Conservation (phyloP, 768 basidiomycete genomes). For the Tephrocybe sp. region DNA sequence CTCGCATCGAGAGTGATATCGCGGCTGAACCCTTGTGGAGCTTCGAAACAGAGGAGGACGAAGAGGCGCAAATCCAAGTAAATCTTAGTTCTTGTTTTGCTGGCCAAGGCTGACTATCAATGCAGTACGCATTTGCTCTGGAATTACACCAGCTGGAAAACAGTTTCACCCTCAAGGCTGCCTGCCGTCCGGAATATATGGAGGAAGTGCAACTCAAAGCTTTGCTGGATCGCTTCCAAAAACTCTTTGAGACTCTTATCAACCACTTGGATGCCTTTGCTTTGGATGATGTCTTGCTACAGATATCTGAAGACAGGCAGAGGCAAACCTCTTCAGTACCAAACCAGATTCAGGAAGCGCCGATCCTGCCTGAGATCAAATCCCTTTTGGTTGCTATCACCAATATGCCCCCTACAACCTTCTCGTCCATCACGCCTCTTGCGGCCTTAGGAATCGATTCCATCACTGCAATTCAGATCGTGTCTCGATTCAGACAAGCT, state of each 20-base stretch:
- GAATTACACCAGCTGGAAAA: slow-evolving; percentile 33
- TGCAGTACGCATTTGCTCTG: slow-evolving; percentile 42
- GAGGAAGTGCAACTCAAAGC: slow-evolving; percentile 19
- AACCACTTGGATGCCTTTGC: slow-evolving; percentile 12
- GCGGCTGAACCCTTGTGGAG: slow-evolving; percentile 27
- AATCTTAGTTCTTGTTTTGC: background rate
- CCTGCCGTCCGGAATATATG: slow-evolving; percentile 31
- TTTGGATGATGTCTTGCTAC: slow-evolving; percentile 9
- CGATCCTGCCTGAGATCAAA: background rate
- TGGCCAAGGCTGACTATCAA: background rate
- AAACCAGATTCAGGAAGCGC: background rate
- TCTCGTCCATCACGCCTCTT: slow-evolving; percentile 34
- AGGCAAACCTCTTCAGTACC: background rate
- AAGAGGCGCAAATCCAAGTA: slow-evolving; percentile 27
- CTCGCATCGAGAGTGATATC: slow-evolving; percentile 10
- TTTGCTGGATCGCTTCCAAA: slow-evolving; percentile 18
- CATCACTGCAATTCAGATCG: slow-evolving; percentile 46
- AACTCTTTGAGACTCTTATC: slow-evolving; percentile 16
- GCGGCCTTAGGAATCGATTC: slow-evolving; percentile 46
- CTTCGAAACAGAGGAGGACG: slow-evolving; percentile 15
- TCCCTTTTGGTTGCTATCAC: slow-evolving; percentile 22
- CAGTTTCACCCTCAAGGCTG: slow-evolving; percentile 33
- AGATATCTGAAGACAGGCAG: background rate
- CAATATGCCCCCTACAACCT: slow-evolving; percentile 25
- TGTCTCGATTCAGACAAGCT: slow-evolving; percentile 33